These are phyloP conservation scores for Chamaecrista fasciculata DNA, from an alignment of 306 rosid species.

Conservation along the genomic window DNA sequence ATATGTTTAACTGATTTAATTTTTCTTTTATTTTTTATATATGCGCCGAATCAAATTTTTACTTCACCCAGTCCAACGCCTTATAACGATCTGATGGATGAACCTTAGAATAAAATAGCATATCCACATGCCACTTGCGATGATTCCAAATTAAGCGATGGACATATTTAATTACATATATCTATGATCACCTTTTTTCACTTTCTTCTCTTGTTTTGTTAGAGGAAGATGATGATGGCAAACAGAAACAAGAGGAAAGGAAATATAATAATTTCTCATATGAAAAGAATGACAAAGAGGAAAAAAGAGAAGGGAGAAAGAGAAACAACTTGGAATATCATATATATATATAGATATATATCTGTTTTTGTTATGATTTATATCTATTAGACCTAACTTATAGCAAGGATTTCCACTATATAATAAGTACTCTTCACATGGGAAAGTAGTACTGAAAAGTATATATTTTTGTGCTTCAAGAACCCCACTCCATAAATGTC, in stretches of 20 bases:
- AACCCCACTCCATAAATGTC: conserved; percentile 27
- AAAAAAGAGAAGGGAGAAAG: background rate
- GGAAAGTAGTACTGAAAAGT: background rate
- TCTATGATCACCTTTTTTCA: background rate
- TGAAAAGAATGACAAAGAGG: conserved; percentile 19
- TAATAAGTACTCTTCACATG: conserved; percentile 28
- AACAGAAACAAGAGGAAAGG: background rate
- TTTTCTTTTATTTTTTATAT: too few relatives aligned
- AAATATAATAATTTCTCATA: background rate
- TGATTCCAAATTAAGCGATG: background rate
- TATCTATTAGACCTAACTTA: conserved; percentile 39
- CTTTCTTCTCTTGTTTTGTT: background rate
- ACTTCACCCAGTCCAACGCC: conserved; percentile 1
- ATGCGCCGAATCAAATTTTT: conserved; percentile 7
- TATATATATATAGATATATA: background rate
- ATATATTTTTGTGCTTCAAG: conserved; percentile 20
- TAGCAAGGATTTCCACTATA: conserved; percentile 27
- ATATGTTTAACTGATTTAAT: background rate
- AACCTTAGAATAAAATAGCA: background rate
- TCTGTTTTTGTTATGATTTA: conserved; percentile 10
- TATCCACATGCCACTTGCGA: conserved; percentile 8
- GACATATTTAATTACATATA: background rate
- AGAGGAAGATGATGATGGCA: background rate
- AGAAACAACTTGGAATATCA: background rate
- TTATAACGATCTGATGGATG: background rate